phyloP scores from a whole-genome alignment of 169 alveolate genomes.

The Perkinsus marinus region DNA sequence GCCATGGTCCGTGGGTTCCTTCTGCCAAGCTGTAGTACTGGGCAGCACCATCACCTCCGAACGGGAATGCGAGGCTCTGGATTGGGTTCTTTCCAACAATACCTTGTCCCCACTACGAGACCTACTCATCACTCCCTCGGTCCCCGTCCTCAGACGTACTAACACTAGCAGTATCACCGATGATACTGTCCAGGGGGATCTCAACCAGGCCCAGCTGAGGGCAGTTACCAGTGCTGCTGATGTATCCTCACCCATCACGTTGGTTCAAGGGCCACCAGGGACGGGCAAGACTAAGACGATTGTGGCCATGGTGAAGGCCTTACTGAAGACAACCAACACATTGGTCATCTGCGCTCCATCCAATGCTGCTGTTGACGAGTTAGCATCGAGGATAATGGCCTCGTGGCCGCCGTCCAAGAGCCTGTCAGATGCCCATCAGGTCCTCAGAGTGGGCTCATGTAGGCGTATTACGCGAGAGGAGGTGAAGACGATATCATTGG shows the following conservation, averaged over 20 bases:
- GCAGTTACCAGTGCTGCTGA: conserved; percentile 7
- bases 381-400: conserved; percentile 55
- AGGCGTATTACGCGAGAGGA: not conserved
- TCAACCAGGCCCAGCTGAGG: conserved; percentile 7
- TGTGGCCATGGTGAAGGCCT: conserved; percentile 72
- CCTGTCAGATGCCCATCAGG: not conserved
- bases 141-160: not conserved
- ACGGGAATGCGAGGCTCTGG: not conserved
- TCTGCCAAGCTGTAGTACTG: not conserved
- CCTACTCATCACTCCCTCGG: not conserved
- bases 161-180: not conserved
- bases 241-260: conserved; percentile 43
- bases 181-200: not conserved
- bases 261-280: conserved; percentile 97
- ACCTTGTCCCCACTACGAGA: not conserved
- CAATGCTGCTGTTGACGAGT: conserved; percentile 89
- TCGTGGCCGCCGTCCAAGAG: not conserved
- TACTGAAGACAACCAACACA: conserved; percentile 10
- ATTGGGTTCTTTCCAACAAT: not conserved
- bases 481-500: not conserved
- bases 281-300: conserved; percentile 95
- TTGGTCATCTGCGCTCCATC: conserved; percentile 90
- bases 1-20: not conserved
- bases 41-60: not conserved
- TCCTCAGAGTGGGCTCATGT: not conserved